Evolutionary conservation across 192 early-diverging fungal species (phyloP), one percentile per base, ranked within the genome.

Genomic region (Mortierella claussenii): DNA sequence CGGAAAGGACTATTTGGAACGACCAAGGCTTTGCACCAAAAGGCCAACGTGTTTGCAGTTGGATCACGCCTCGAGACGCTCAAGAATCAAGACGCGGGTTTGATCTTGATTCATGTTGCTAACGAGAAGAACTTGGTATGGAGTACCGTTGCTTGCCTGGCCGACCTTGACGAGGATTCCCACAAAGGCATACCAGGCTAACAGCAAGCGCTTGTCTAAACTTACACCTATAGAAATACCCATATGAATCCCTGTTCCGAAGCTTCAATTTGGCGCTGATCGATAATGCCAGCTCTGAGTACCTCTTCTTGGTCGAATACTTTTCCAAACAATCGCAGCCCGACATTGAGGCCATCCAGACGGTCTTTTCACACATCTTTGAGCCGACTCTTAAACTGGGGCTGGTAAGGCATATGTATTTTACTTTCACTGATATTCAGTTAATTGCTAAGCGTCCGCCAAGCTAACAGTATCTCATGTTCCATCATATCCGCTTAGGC

Each of bases 211-310:
- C 26, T 13, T 30, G 9, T 51, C 15, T 21, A 20, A 21, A 12
- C 21, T 18, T 34, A 17, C 27, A 51, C 27, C 20, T 66, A 7
- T 75, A 89, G 85, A 83, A 89, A 88, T 93, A 92, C 62, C 88
- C 94, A n/a, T 96, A 91, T 54, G 97, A 97, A 75, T 85, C 82
- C 26, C 83, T 99, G 1, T 97, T 98, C 75, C 90, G 96, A 71
- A 96, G 94, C 69, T 90, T 94, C 82, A 93, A 93, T 54, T 83
- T 97, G 55, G 90, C 96, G 20, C 74, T 99, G 48, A 90, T 94
- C 49, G 97, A 99, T 82, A 97, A 98, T 66, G 95, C 96, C 4
- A 92, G 90, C 46, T 92, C 94, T 10, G 97, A 99, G 80, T 98
- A 98, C 76, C 83, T 95, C 34, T 99, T 99, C 62, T 87, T 91